Evolutionary conservation across 108 stramenopile species (phyloP), one percentile per base, ranked within the genome.

Genomic region (Conticribra guillardii): DNA sequence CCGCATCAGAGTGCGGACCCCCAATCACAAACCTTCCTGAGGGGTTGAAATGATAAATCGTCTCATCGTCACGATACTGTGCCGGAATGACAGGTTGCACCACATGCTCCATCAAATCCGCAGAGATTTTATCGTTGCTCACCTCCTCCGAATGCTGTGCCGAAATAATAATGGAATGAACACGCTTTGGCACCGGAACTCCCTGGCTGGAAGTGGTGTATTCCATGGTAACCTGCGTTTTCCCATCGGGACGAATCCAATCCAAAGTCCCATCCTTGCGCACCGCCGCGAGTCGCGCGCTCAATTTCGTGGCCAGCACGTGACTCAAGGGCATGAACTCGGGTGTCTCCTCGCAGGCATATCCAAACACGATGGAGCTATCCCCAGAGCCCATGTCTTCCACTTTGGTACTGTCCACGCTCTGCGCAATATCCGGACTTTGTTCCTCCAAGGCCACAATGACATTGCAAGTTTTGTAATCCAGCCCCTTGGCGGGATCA

Each of bases 361-460:
- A 98, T 15, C 98, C 98, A 84, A 98, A 97, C 91, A 97, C 96
- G 61, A 97, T 93, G 27, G 95, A 96, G 82, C 95, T 96, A 80
- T 98, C 98, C n/a, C 98, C 98, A n/a, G 96, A 95, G 44, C 98
- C 98, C 32, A 96, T 86, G 73, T 98, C 98, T 65, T 97, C 96
- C 46, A 93, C 81, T 63, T 95, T 93, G 55, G 73, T 82, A 37
- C 90, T 83, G 82, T 98, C 96, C 7, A 98, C 98, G 22, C 90
- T 86, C 82, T 97, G 96, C 41, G 96, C 98, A 77, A 98, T 97
- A 67, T 98, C 98, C 1, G 98, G 96, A 30, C 91, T 92, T 81
- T 98, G 97, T 74, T 98, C 96, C 76, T 98, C 96, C 66, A 98
- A 91, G 21, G 96, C 96, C 17, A 98, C 98, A 64, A 98, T 96